A percentile compares a stretch with the other conserved stretches of the same genome.
Conservation (phyloP, 805 yeast genomes). For the Lachancea dasiensis region DNA sequence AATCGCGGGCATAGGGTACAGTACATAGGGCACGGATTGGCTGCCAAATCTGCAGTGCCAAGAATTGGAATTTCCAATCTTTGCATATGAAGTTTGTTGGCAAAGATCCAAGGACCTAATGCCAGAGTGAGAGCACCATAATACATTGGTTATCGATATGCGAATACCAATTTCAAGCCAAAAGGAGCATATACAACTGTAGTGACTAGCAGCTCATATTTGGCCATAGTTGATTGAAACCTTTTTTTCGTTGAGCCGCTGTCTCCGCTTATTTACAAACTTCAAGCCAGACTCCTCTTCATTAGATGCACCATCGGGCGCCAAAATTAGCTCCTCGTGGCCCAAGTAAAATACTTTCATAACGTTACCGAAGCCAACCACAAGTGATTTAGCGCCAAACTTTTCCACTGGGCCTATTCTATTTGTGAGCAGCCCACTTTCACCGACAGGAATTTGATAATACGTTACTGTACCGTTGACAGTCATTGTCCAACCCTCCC, state of each 20-base stretch:
- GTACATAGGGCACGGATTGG: too few relatives aligned
- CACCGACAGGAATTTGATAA: slow-evolving; percentile 51
- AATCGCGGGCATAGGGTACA: too few relatives aligned
- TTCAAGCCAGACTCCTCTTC: slow-evolving; percentile 43
- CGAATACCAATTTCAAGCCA: too few relatives aligned
- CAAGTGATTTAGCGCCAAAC: slow-evolving; percentile 74
- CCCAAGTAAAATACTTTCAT: slow-evolving; percentile 73
- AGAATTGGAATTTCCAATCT: too few relatives aligned
- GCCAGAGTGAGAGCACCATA: too few relatives aligned
- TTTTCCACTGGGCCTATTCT: slow-evolving; percentile 56
- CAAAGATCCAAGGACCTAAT: too few relatives aligned
- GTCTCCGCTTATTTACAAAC: slow-evolving; percentile 47
- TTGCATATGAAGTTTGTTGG: too few relatives aligned
- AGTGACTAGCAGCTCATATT: too few relatives aligned
- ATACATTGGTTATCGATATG: too few relatives aligned
- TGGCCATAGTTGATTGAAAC: slow-evolving; percentile 13
- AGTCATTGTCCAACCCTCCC: slow-evolving; percentile 81
- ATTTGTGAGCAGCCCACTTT: slow-evolving; percentile 45
- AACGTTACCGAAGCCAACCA: slow-evolving; percentile 66
- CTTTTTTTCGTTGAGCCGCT: slow-evolving; percentile 25
- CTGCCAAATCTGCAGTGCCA: too few relatives aligned
- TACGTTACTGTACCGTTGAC: slow-evolving; percentile 57
- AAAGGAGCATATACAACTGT: too few relatives aligned
- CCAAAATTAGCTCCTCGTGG: slow-evolving; percentile 62
- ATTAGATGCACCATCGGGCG: slow-evolving; percentile 42